These are phyloP conservation scores for Globisporangium heterothallicum DNA, from an alignment of 352 stramenopile genomes.

Conservation along the genomic window DNA sequence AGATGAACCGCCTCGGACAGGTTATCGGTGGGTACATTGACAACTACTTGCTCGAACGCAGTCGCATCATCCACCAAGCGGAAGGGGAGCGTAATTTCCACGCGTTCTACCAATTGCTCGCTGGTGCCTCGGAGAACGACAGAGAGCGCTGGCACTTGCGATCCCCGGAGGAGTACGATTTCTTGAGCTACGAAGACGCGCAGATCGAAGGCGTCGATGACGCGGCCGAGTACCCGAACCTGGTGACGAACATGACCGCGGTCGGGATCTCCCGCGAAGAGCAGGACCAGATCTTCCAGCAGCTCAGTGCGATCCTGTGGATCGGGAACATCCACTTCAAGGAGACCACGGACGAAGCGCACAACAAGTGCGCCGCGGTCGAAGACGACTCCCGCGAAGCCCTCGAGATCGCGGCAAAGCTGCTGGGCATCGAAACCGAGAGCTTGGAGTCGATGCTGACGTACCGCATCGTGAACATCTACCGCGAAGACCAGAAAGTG, in stretches of 20 bases:
- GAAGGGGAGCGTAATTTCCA: conserved; percentile 92
- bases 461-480: conserved; percentile 77
- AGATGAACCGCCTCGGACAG: conserved; percentile 78
- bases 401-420: conserved; percentile 45
- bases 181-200: conserved; percentile 59
- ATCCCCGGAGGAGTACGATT: conserved; percentile 50
- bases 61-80: conserved; percentile 81
- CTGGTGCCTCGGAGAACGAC: conserved; percentile 49
- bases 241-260: conserved; percentile 57
- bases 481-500: conserved; percentile 72
- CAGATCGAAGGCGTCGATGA: conserved; percentile 78
- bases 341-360: conserved; percentile 59
- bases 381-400: conserved; percentile 45
- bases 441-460: conserved; percentile 70
- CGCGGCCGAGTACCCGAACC: conserved; percentile 50
- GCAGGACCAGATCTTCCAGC: conserved; percentile 67
- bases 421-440: conserved; percentile 59
- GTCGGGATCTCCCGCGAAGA: conserved; percentile 73
- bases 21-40: conserved; percentile 81
- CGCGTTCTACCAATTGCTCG: conserved; percentile 91
- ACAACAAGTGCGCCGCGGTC: conserved; percentile 71
- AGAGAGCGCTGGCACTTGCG: conserved; percentile 51
- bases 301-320: conserved; percentile 77
- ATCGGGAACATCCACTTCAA: conserved; percentile 82
- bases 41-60: conserved; percentile 92